Conservation (phyloP, 1,284 basidiomycete genomes). For the Moesziomyces parantarcticus region DNA sequence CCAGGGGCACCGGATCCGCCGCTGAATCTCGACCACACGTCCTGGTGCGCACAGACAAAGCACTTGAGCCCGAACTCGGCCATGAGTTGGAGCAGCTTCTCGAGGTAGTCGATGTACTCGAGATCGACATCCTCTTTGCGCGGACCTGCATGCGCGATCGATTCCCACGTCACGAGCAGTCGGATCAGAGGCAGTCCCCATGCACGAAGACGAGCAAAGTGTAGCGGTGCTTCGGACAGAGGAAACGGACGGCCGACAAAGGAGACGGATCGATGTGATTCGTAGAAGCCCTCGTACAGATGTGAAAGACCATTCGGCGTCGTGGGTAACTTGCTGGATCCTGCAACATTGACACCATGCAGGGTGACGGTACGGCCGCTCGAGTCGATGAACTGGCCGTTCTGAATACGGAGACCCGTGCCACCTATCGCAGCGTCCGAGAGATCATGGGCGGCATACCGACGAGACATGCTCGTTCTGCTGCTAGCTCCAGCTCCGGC, state of each 20-base stretch:
- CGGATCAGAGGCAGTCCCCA: slow-evolving; percentile 69
- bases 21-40: slow-evolving; percentile 91
- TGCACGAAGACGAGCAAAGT: slow-evolving; percentile 62
- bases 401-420: slow-evolving; percentile 22
- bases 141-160: slow-evolving; percentile 82
- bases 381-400: slow-evolving; percentile 63
- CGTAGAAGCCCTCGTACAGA: slow-evolving; percentile 54
- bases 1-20: slow-evolving; percentile 76
- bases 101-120: slow-evolving; percentile 85
- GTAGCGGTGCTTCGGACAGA: slow-evolving; percentile 60
- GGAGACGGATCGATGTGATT: slow-evolving; percentile 63
- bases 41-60: slow-evolving; percentile 75
- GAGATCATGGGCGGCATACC: slow-evolving; percentile 53
- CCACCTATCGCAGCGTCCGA: slow-evolving; percentile 44
- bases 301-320: slow-evolving; percentile 47
- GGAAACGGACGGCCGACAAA: slow-evolving; percentile 69
- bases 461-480: slow-evolving; percentile 9
- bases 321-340: slow-evolving; percentile 66
- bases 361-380: slow-evolving; percentile 66
- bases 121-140: slow-evolving; percentile 74
- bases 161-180: slow-evolving; percentile 94
- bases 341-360: slow-evolving; percentile 68
- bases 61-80: slow-evolving; percentile 82
- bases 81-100: slow-evolving; percentile 78
- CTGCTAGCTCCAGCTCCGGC: not conserved